Evolutionary conservation across 345 rosid genomes (phyloP), one percentile per base, ranked within the genome.

Genomic region (Salix viminalis): DNA sequence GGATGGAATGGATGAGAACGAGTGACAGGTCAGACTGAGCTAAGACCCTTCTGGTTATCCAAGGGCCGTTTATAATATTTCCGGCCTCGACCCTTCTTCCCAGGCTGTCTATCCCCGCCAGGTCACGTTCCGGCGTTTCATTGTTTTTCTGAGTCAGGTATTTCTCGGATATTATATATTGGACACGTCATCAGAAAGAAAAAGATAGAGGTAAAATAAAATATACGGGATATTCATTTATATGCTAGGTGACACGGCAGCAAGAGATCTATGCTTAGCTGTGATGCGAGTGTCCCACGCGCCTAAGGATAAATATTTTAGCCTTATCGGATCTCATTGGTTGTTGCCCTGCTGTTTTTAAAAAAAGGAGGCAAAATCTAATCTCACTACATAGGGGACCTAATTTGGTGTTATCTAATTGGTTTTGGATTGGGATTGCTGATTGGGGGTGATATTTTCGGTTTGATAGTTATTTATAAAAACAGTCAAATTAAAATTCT

Each of bases 71-170:
- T 61, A 62, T 79, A 0, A 3, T 32, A 18, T 69, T 6, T 37
- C 28, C 34, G 77, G 79, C 79, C 74, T 23, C 12, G 0, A 19
- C 44, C 74, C 19, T 5, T 32, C 19, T 26, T 10, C 6, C 9
- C 21, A 19, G 67, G 16, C 10, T 56, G 69, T 37, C n/a, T 68
- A 77, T 80, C 84, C 79, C 16, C 24, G 3, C 86, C 86, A 77
- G 66, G 52, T 83, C 72, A 21, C 77, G 41, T 32, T 32, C 16
- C 7, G 32, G 32, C 4, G 7, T 7, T 48, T 18, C 61, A 1
- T 46, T 28, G 28, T 15, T 18, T 16, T 28, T 12, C 19, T 0
- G n/a, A 21, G 32, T 2, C 32, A 7, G n/a, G n/a, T 34, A 34
- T 16, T 7, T 36, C 23, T 69, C 44, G 1, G 16, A 21, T 12